Conservation (phyloP, 192 early-diverging fungal species). For the Coemansia sp. region DNA sequence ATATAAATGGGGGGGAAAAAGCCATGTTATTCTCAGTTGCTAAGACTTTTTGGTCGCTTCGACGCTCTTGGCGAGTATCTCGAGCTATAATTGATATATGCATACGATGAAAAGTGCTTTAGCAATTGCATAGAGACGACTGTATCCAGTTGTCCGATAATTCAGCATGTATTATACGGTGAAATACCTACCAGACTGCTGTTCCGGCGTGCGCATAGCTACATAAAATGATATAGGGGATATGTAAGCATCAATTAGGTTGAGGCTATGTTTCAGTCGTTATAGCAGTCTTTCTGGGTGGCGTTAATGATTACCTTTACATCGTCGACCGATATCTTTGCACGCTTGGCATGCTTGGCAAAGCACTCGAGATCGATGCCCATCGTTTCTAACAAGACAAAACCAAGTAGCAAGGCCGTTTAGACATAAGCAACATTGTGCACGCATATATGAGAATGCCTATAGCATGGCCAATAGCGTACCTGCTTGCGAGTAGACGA, state of each 20-base stretch:
- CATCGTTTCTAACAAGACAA: constrained; percentile 29
- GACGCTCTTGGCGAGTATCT: constrained; percentile 7
- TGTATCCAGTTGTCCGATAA: neutral
- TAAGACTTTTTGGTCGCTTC: constrained; percentile 6
- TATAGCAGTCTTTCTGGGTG: neutral
- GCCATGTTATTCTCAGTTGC: neutral
- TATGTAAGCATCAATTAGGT: neutral
- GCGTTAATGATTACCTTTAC: constrained; percentile 24
- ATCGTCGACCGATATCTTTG: constrained; percentile 51
- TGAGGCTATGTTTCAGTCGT: neutral
- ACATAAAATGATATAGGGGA: constrained; percentile 1
- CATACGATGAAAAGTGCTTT: neutral
- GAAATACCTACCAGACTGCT: constrained; percentile 24
- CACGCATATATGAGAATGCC: neutral
- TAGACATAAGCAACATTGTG: neutral
- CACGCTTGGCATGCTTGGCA: constrained; percentile 52
- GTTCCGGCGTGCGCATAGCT: constrained; percentile 47
- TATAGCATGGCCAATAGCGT: neutral
- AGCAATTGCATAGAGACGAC: neutral
- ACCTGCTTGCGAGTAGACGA: constrained; percentile 44
- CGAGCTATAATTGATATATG: constrained; percentile 14
- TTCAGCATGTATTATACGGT: neutral
- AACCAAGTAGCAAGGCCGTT: neutral
- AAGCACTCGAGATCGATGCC: constrained; percentile 49
- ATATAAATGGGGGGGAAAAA: neutral